phyloP scores from a whole-genome alignment of 106 monocot species.

The Posidonia australis region DNA sequence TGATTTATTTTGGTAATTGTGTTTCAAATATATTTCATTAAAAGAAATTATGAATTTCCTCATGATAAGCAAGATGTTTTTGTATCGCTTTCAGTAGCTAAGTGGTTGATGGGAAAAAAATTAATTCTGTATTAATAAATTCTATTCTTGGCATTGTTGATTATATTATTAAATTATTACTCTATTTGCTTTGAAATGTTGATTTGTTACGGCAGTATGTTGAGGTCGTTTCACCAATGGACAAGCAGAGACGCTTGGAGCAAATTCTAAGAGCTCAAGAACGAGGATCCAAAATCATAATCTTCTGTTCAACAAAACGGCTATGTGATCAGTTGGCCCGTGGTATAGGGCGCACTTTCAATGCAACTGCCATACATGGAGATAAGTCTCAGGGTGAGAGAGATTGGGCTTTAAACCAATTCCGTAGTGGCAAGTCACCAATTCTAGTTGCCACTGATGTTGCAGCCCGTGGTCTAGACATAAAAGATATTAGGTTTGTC shows the following conservation, averaged over 20 bases:
- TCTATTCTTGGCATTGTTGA: not conserved
- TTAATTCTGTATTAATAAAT: too few species aligned
- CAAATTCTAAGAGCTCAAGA: constrained; percentile 63
- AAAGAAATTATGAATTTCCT: too few species aligned
- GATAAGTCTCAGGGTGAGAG: constrained; percentile 75
- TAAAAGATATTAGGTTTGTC: constrained; percentile 69
- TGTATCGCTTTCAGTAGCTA: too few species aligned
- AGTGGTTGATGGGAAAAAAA: too few species aligned
- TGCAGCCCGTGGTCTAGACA: constrained; percentile 65
- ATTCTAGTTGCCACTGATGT: constrained; percentile 80
- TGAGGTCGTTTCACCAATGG: constrained; percentile 51
- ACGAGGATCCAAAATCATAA: constrained; percentile 63
- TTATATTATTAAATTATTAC: too few species aligned
- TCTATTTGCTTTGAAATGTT: not conserved
- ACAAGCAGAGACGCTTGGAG: constrained; percentile 57
- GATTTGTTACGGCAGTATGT: constrained; percentile 34
- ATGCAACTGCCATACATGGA: constrained; percentile 70
- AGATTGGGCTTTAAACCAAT: constrained; percentile 56
- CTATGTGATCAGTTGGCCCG: constrained; percentile 71
- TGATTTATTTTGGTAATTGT: too few species aligned
- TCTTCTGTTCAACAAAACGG: constrained; percentile 77
- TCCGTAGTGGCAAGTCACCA: constrained; percentile 50
- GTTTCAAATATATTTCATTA: too few species aligned
- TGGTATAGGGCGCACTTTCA: constrained; percentile 37
- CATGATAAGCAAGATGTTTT: too few species aligned